These are phyloP conservation scores for Aspergillus fumigatiaffinis DNA, from an alignment of 2,329 filamentous ascomycete genomes.

Conservation along the genomic window DNA sequence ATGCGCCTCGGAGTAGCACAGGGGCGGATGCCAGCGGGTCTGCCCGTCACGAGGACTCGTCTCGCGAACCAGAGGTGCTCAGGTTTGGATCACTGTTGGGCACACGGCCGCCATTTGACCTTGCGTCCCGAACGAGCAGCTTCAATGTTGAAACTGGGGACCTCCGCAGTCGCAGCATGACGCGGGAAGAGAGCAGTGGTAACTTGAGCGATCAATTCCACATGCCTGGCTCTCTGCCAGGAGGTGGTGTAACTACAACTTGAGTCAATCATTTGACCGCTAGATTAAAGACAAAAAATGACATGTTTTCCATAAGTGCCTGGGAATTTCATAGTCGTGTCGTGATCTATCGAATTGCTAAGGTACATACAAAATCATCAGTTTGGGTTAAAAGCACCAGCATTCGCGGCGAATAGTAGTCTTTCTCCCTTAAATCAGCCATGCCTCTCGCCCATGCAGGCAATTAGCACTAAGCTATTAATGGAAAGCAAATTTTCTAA, in stretches of 20 bases:
- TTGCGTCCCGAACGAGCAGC: constrained; percentile 30
- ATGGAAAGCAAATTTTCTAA: constrained; percentile 14
- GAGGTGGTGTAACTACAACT: constrained; percentile 14
- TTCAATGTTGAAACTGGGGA: constrained; percentile 32
- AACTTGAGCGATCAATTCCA: constrained; percentile 30
- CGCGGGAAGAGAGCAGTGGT: constrained; percentile 28
- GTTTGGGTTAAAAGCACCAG: neutral
- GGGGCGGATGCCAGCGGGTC: constrained; percentile 24
- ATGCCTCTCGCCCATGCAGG: constrained; percentile 8
- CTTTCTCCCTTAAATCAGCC: constrained; percentile 2
- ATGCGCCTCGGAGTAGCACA: constrained; percentile 27
- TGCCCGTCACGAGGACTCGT: constrained; percentile 18
- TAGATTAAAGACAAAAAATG: constrained; percentile 1
- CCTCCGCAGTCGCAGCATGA: constrained; percentile 29
- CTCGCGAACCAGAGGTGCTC: constrained; percentile 29
- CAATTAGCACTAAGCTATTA: constrained; percentile 7
- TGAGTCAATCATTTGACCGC: constrained; percentile 6
- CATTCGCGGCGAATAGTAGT: neutral
- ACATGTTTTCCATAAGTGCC: neutral
- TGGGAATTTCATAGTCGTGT: neutral
- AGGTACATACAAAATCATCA: constrained; percentile 18
- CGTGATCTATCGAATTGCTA: constrained; percentile 8
- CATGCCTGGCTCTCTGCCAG: constrained; percentile 40
- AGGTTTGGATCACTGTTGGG: constrained; percentile 29
- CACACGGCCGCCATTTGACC: constrained; percentile 26